Base-by-base conservation (phyloP, 495 filamentous ascomycete genomes). In the Aspergillus steynii region DNA sequence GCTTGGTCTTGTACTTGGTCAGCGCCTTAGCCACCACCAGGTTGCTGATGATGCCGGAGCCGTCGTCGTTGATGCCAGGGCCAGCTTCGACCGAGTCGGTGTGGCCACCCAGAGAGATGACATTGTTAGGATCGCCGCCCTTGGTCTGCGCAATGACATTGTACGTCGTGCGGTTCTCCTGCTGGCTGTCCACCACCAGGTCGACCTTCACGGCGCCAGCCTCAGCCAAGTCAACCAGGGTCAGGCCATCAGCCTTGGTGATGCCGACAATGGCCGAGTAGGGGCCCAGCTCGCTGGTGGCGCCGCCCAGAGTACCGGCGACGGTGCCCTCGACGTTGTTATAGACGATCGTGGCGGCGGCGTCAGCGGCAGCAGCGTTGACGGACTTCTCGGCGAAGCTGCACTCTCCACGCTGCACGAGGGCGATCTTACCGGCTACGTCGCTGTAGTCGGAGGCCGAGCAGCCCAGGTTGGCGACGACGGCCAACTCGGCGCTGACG, bases 101-200 rank as follows among this genome's bases (percentile, higher is more conserved):
- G 72, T 91, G 89, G 4, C 81, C 87, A 50, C 88, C 89, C 0
- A 90, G 67, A 4, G 84, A 72, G 51, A 92, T 69, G 15, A 86
- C 78, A 62, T 88, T 89, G 59, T 86, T 74, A 20, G 83, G 82
- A 70, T 90, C 83, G 57, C 89, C 89, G 9, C 65, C 72, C 62
- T 86, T 88, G 37, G 86, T 85, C 66, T 84, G 81, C 9, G 88
- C 89, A 57, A 90, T 77, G n/a, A 91, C 85, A 61, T 92, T 90
- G 75, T 80, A 79, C 0, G 76, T 88, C 4, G 76, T 78, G 20
- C 82, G 74, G 50, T 78, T 76, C 62, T 84, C 78, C 12, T 78
- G 61, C 48, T 75, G 63, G 32, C 76, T 70, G 48, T 82, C 62
- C 4, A 80, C 62, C 34, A 61, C 55, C 15, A 79, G 62, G 42